phyloP scores from a whole-genome alignment of 495 filamentous ascomycete species.

The Wilcoxina mikolae region DNA sequence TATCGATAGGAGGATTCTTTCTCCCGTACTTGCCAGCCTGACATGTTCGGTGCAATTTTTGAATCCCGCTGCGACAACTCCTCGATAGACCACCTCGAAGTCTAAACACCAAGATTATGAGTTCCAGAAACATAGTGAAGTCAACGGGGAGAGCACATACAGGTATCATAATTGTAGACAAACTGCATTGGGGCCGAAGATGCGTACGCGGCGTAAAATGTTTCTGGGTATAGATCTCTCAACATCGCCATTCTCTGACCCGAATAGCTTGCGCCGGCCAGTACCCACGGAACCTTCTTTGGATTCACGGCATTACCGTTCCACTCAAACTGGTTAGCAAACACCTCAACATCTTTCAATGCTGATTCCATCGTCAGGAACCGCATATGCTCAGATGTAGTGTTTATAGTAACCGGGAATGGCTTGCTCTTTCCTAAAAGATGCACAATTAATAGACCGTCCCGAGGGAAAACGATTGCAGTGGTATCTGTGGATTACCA shows the following conservation, averaged over 20 bases:
- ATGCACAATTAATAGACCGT: no score
- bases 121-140: conserved; percentile 31
- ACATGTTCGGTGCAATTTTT: conserved; percentile 42
- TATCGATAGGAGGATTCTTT: no score
- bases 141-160: no score
- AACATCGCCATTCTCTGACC: conserved; percentile 42
- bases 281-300: conserved; percentile 40
- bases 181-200: conserved; percentile 44
- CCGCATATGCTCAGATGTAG: conserved; percentile 36
- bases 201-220: conserved; percentile 38
- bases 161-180: no score
- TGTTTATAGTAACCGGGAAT: conserved; percentile 33
- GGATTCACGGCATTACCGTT: conserved; percentile 30
- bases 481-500: no score
- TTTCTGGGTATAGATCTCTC: conserved; percentile 42
- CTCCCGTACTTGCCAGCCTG: no score
- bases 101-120: no score
- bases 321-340: conserved; percentile 37
- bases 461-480: no score
- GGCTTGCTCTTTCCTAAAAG: conserved; percentile 41
- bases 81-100: conserved; percentile 39
- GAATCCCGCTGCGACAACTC: conserved; percentile 38
- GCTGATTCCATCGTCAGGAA: conserved; percentile 40
- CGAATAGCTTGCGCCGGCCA: conserved; percentile 45
- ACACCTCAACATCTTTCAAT: conserved; percentile 38